phyloP scores from a whole-genome alignment of 345 rosid genomes.

The Leavenworthia alabamica region DNA sequence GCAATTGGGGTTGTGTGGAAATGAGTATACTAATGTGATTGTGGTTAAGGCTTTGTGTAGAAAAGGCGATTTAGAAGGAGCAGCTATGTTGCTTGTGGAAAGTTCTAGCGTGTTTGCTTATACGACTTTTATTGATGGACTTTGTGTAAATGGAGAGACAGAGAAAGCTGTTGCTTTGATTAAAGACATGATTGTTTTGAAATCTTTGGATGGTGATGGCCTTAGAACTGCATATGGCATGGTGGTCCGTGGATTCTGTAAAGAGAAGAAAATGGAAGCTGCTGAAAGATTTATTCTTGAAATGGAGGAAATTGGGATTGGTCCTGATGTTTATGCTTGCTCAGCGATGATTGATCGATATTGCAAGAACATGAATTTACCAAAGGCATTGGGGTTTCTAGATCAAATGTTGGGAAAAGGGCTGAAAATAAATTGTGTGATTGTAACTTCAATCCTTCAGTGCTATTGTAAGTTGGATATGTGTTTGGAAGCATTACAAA shows the following conservation, averaged over 20 bases:
- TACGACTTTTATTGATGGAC: conserved; percentile 55
- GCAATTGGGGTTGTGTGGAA: conserved; percentile 40
- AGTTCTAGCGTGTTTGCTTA: conserved; percentile 41
- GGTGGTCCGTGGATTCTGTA: conserved; percentile 53
- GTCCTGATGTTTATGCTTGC: conserved; percentile 40
- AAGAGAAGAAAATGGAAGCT: conserved; percentile 47
- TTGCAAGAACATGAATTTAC: conserved; percentile 40
- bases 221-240: conserved; percentile 33
- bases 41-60: conserved; percentile 58
- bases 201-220: conserved; percentile 30
- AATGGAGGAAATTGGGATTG: conserved; percentile 46
- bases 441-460: conserved; percentile 52
- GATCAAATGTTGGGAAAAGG: conserved; percentile 45
- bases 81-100: conserved; percentile 32
- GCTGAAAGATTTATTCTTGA: conserved; percentile 43
- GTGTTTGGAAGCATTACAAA: conserved; percentile 31
- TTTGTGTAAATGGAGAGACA: conserved; percentile 43
- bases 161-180: conserved; percentile 41
- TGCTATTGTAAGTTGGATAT: conserved; percentile 39
- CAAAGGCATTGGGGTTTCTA: conserved; percentile 41
- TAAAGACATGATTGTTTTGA: conserved; percentile 10
- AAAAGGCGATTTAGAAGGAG: conserved; percentile 47
- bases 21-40: conserved; percentile 50
- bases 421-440: conserved; percentile 48
- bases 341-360: conserved; percentile 40